A percentile compares a stretch with the other conserved stretches of the same genome.
phyloP scores from a whole-genome alignment of 2,329 filamentous ascomycete genomes.

The Colletotrichum sp. region DNA sequence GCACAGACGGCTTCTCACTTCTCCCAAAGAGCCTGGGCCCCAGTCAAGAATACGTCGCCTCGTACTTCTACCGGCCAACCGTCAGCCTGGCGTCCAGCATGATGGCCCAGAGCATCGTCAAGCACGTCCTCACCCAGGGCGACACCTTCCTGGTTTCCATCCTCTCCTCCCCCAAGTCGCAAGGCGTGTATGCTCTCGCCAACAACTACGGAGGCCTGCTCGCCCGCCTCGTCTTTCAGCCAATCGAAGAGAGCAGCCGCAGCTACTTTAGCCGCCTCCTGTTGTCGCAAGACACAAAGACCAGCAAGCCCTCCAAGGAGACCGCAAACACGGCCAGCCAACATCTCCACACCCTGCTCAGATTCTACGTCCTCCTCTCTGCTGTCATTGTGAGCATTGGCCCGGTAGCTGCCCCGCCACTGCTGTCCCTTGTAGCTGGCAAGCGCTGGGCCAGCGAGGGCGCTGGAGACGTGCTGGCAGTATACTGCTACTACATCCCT shows the following conservation, averaged over 20 bases:
- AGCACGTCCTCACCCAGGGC: conserved; percentile 92
- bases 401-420: conserved; percentile 74
- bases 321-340: conserved; percentile 41
- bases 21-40: conserved; percentile 48
- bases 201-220: conserved; percentile 93
- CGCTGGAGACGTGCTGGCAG: conserved; percentile 75
- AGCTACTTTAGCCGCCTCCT: conserved; percentile 88
- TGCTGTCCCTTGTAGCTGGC: conserved; percentile 79
- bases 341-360: conserved; percentile 70
- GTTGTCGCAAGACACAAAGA: conserved; percentile 31
- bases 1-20: conserved; percentile 71
- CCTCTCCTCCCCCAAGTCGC: conserved; percentile 77
- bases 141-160: conserved; percentile 87
- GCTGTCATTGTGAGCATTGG: conserved; percentile 72
- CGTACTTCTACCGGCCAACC: conserved; percentile 73
- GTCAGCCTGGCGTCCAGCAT: conserved; percentile 79
- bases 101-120: conserved; percentile 86
- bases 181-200: conserved; percentile 91
- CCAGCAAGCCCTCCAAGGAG: conserved; percentile 24
- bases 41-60: conserved; percentile 50
- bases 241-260: conserved; percentile 91
- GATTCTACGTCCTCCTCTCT: conserved; percentile 77
- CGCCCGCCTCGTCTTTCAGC: conserved; percentile 90
- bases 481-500: conserved; percentile 93
- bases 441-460: conserved; percentile 76